These are phyloP conservation scores for Saccharomycopsis capsularis DNA, from an alignment of 805 yeast genomes.

Conservation along the genomic window DNA sequence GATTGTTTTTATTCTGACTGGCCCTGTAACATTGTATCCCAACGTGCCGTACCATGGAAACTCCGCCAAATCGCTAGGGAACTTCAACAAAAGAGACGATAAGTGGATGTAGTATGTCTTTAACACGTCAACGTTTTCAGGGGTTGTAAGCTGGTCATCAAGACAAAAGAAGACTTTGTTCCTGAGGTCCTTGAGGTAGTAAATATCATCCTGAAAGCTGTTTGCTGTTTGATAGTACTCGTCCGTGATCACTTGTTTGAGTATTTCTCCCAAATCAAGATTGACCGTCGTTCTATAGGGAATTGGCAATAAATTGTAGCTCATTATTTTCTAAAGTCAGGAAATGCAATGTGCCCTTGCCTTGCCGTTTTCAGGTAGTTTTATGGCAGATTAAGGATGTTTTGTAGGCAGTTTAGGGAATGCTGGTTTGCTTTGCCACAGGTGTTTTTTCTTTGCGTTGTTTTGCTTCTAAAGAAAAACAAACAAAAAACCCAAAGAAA, in stretches of 20 bases:
- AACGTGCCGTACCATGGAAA: conserved; percentile 54
- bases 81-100: conserved; percentile 41
- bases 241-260: conserved; percentile 39
- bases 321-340: no score
- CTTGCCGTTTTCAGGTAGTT: no score
- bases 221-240: conserved; percentile 41
- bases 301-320: conserved; percentile 40
- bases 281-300: conserved; percentile 44
- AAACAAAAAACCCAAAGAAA: no score
- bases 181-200: conserved; percentile 39
- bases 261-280: conserved; percentile 34
- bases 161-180: conserved; percentile 26
- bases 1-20: conserved; percentile 42
- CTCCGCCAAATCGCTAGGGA: conserved; percentile 53
- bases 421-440: no score
- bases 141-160: conserved; percentile 30
- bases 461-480: no score
- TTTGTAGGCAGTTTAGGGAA: no score
- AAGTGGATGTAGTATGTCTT: conserved; percentile 44
- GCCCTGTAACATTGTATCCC: conserved; percentile 34
- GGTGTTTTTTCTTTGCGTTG: no score
- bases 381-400: no score
- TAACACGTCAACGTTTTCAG: conserved; percentile 33
- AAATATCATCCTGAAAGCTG: conserved; percentile 37
- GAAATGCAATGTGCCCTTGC: no score